These are phyloP conservation scores for Pulveroboletus sp. DNA, from an alignment of 768 basidiomycete species.

Conservation along the genomic window DNA sequence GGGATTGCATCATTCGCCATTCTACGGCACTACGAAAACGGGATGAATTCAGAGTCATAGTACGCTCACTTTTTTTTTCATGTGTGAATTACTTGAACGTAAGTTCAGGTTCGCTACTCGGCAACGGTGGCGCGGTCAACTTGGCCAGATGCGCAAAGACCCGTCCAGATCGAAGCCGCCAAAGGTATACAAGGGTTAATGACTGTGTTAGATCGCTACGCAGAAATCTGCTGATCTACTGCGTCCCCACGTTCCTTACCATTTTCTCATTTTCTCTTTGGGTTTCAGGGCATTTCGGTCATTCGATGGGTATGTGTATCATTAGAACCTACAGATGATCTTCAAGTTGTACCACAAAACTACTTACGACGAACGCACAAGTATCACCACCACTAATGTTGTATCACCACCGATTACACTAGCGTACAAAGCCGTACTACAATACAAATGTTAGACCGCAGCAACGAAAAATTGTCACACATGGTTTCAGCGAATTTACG, in stretches of 20 bases:
- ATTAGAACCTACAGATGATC: background rate
- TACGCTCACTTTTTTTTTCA: constrained; percentile 14
- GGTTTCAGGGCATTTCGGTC: constrained; percentile 17
- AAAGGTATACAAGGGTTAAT: constrained; percentile 35
- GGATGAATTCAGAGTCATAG: constrained; percentile 34
- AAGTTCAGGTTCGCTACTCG: constrained; percentile 31
- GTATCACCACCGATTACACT: constrained; percentile 28
- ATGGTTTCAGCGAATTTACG: constrained; percentile 10
- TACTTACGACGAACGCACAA: constrained; percentile 12
- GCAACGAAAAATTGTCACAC: background rate
- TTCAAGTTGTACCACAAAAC: constrained; percentile 19
- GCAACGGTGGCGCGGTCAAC: constrained; percentile 36
- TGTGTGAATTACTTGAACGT: constrained; percentile 12
- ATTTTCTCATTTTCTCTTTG: constrained; percentile 1
- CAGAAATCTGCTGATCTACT: constrained; percentile 21
- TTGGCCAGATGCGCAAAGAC: constrained; percentile 35
- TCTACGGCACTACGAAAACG: constrained; percentile 29
- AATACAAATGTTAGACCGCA: constrained; percentile 7
- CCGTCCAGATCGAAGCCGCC: constrained; percentile 35
- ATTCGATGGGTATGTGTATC: constrained; percentile 20
- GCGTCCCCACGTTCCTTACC: background rate
- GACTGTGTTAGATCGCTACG: constrained; percentile 36
- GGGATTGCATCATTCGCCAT: constrained; percentile 36
- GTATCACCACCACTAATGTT: constrained; percentile 24
- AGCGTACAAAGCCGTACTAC: constrained; percentile 17